Evolutionary conservation across 768 basidiomycete genomes (phyloP), one percentile per base, ranked within the genome.

Genomic region (Termitomyces sp.): DNA sequence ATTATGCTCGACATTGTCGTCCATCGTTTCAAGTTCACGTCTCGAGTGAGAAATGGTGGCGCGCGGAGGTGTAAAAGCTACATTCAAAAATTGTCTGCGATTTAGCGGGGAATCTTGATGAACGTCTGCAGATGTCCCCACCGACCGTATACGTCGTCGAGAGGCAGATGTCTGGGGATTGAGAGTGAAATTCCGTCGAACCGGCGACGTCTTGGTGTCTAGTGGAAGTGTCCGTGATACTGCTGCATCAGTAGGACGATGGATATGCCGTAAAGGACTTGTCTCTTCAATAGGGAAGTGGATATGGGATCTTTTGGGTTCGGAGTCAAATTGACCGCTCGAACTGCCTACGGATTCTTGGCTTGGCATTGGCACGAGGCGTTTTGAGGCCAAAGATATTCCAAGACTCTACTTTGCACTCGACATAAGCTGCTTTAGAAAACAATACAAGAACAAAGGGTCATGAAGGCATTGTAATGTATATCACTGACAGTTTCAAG

Each of bases 241-340:
- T 35, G 41, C 25, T n/a, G 49, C 19, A 34, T 61, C 61, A 37
- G 32, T 32, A 32, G 61, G 25, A 21, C 49, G 52, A 41, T 54
- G 43, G 40, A 52, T 44, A 32, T 41, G 41, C 2, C 55, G 54
- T 17, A 48, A 49, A 52, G 62, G 57, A 14, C 49, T 59, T 47
- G 59, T 23, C 16, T 53, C 49, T 46, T 63, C 60, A 14, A 35
- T 48, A 14, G 64, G 60, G 27, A 64, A 63, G 53, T 64, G 63
- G 14, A 66, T 65, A 23, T 52, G 64, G 19, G 66, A 60, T 32
- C 50, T 58, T 51, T 48, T 61, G 32, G 58, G 49, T 44, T 59
- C 58, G 19, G 59, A 62, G 37, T 62, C 59, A 32, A 58, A 41
- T 37, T 45, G 56, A 35, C 55, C 47, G 28, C 54, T 59, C 21